These are phyloP conservation scores for Afroboletus lepidellus DNA, from an alignment of 1,284 basidiomycete genomes.

Conservation along the genomic window DNA sequence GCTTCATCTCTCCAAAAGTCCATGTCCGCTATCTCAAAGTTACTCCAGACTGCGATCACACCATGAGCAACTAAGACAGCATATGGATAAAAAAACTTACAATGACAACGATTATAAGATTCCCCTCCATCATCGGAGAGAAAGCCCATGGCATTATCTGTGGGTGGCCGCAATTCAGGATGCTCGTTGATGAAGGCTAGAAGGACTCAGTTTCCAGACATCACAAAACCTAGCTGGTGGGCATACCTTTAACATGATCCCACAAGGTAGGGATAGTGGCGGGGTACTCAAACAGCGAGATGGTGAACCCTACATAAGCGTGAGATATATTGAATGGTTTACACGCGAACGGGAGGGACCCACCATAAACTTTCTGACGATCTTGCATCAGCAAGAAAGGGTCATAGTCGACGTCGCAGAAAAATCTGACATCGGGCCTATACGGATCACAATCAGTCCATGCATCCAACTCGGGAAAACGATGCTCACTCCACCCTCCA, in stretches of 20 bases:
- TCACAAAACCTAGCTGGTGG: background rate
- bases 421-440: constrained; percentile 83
- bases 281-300: constrained; percentile 83
- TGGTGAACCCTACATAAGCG: constrained; percentile 65
- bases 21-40: constrained; percentile 86
- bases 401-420: constrained; percentile 85
- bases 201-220: background rate
- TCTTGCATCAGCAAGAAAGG: constrained; percentile 91
- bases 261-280: constrained; percentile 87
- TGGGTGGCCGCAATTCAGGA: constrained; percentile 61
- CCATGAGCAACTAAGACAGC: constrained; percentile 1
- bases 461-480: background rate
- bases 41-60: constrained; percentile 70
- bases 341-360: background rate
- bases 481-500: constrained; percentile 74
- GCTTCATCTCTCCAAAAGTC: constrained; percentile 83
- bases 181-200: constrained; percentile 76
- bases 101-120: constrained; percentile 86
- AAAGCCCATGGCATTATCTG: constrained; percentile 80
- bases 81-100: constrained; percentile 42
- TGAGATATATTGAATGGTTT: background rate
- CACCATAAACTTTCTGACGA: constrained; percentile 81
- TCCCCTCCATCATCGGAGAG: constrained; percentile 79
- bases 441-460: background rate
- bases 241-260: constrained; percentile 66